Evolutionary conservation across 2,329 filamentous ascomycete species (phyloP), one percentile per base, ranked within the genome.

Genomic region (Ceratocystis eucalypticola): DNA sequence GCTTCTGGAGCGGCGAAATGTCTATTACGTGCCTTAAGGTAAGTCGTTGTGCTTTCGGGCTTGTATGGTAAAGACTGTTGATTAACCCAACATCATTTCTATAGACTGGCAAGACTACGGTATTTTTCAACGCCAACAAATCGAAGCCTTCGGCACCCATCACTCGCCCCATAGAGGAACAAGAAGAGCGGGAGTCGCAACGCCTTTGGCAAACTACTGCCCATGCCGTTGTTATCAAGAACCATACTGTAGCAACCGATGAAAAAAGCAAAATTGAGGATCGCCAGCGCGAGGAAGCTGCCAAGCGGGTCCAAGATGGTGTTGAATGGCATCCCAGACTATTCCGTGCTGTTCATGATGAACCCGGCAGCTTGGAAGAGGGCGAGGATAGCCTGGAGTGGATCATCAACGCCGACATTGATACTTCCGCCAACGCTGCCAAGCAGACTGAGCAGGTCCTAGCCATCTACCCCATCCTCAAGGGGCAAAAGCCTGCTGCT

Each of bases 191-290:
- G 59, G 94, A 99, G 75, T 96, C 92, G 12, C 91, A 96, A 74
- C 86, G 80, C 69, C 79, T 99, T 59, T 99, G 94, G 94, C 77
- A 85, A 41, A 86, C 85, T 62, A 96, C 92, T 0, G 88, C 87
- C 7, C 81, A 86, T 70, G 94, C 93, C 0, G 87, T 99, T 69
- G 88, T 87, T 72, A 86, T 88, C 62, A 85, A 87, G 67, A 92
- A 99, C 71, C 94, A 99, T 72, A 88, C 90, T 70, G 77, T 88
- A 7, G 94, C 94, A 3, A 99, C 94, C 0, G 89, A 94, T 69
- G 93, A 96, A 73, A 99, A 99, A 79, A 92, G 89, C n/a, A 89
- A 88, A 74, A 90, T 99, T 68, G 94, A 99, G 74, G 93, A 97
- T 72, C 86, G 84, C 72, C 94, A 99, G 76, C 84, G 94, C 72